These are phyloP conservation scores for Schizonepeta tenuifolia DNA, from an alignment of 257 asterid genomes.

Conservation along the genomic window DNA sequence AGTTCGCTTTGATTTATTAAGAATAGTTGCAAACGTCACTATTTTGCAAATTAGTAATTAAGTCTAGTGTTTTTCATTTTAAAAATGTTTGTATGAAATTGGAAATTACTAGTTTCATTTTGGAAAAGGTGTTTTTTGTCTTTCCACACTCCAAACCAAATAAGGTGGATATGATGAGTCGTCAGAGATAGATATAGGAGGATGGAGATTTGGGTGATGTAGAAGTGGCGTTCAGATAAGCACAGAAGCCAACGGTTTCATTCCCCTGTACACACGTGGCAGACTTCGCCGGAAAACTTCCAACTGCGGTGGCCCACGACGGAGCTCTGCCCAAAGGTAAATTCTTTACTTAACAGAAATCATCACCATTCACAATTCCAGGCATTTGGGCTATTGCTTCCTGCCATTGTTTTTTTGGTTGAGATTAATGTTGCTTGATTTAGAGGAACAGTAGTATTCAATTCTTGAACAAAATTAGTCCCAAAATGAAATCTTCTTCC, in stretches of 20 bases:
- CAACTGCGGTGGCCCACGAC: conserved; percentile 25
- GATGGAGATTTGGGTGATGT: conserved; percentile 42
- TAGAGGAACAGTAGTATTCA: background rate
- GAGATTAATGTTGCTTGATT: too few relatives aligned
- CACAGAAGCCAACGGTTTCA: conserved; percentile 31
- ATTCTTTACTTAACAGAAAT: background rate
- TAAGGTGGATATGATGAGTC: conserved; percentile 26
- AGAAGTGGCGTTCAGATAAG: conserved; percentile 39
- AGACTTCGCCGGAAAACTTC: conserved; percentile 33
- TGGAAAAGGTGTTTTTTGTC: conserved; percentile 35
- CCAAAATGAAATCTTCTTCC: background rate
- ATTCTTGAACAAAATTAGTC: background rate
- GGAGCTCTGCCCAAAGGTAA: conserved; percentile 30
- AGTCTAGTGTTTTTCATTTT: too few relatives aligned
- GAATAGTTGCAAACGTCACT: too few relatives aligned
- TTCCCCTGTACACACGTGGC: conserved; percentile 37
- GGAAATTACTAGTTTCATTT: background rate
- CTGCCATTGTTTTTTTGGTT: too few relatives aligned
- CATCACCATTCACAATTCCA: background rate
- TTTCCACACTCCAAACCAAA: conserved; percentile 1
- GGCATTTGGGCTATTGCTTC: conserved; percentile 6
- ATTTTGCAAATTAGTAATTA: too few relatives aligned
- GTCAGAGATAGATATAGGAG: background rate
- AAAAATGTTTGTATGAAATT: background rate
- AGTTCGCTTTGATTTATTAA: too few relatives aligned